phyloP scores from a whole-genome alignment of 1,284 basidiomycete species.

The Leccinum variabile region DNA sequence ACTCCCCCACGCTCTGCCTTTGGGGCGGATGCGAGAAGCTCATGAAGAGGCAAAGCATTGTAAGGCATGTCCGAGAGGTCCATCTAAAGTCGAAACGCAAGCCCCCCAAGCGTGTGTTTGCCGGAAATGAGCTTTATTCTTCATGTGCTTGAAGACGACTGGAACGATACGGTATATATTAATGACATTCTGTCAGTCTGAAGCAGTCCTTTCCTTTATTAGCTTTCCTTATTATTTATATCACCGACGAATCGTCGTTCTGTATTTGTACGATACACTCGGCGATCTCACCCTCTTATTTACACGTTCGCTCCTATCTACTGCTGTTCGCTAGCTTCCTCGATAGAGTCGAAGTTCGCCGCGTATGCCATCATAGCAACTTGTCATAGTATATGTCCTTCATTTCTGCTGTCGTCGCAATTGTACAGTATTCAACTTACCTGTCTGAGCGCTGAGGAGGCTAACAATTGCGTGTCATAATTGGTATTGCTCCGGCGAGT shows the following conservation, averaged over 20 bases:
- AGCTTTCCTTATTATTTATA: conserved; percentile 4
- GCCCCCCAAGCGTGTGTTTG: background rate
- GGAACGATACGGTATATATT: background rate
- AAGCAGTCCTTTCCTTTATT: background rate
- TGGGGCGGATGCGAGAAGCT: conserved; percentile 14
- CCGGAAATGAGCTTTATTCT: background rate
- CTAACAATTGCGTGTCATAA: no score
- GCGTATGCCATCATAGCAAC: background rate
- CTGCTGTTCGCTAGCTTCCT: conserved; percentile 1
- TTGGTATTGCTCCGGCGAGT: no score
- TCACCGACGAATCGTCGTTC: background rate
- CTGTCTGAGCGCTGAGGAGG: no score
- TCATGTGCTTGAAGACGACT: background rate
- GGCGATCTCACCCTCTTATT: background rate
- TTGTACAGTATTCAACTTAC: background rate
- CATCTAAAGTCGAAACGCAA: conserved; percentile 20
- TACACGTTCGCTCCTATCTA: background rate
- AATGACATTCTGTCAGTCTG: background rate
- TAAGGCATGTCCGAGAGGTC: conserved; percentile 17
- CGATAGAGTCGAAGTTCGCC: background rate
- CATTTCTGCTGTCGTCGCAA: conserved; percentile 2
- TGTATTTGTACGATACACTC: conserved; percentile 9
- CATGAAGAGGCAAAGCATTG: conserved; percentile 15
- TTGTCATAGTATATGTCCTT: background rate
- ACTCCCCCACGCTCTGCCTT: conserved; percentile 1